Base-by-base conservation (phyloP, 2,329 filamentous ascomycete genomes). In the Aspergillus felis region DNA sequence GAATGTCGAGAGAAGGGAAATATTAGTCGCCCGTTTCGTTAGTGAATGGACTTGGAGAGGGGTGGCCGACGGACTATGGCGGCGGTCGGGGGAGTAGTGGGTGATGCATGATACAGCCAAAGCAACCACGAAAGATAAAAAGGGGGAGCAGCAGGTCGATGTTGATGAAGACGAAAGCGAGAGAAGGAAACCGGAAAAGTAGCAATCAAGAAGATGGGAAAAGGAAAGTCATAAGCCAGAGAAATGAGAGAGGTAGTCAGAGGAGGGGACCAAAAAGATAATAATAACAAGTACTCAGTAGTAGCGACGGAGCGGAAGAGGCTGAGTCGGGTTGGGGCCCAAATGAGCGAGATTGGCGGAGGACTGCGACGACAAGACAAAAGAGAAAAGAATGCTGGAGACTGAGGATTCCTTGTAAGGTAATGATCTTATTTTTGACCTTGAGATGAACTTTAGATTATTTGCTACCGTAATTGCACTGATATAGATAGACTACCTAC, bases 21-120 rank as follows among this genome's bases (percentile, higher is more conserved):
- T 42, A 55, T 32, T 8, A 22, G n/a, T 25, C 28, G 25, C 32
- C 49, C 20, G 29, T 49, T 49, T 8, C 29, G 38, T 29, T 47
- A 44, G 17, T 41, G 51, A 27, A 29, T 25, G n/a, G 49, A 49
- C 29, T 42, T 57, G 51, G 51, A 63, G 54, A 60, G 58, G 57
- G 57, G 51, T 51, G 53, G 62, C 64, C 66, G 63, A 68, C 61
- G 57, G 63, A 71, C 62, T 71, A 71, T 65, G 70, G 69, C 65
- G 66, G 67, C 64, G 66, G 65, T 67, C 57, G 68, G 62, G 63
- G 66, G 60, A 57, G 62, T 64, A 60, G 64, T 61, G 66, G 63
- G 68, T 65, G 59, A 71, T 67, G 64, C 69, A 72, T 72, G 67
- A 57, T 70, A 68, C 57, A 62, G 57, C 51, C 51, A 55, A 51